Conservation (phyloP, 192 early-diverging fungal species). For the Jimgerdemannia flammicorona region DNA sequence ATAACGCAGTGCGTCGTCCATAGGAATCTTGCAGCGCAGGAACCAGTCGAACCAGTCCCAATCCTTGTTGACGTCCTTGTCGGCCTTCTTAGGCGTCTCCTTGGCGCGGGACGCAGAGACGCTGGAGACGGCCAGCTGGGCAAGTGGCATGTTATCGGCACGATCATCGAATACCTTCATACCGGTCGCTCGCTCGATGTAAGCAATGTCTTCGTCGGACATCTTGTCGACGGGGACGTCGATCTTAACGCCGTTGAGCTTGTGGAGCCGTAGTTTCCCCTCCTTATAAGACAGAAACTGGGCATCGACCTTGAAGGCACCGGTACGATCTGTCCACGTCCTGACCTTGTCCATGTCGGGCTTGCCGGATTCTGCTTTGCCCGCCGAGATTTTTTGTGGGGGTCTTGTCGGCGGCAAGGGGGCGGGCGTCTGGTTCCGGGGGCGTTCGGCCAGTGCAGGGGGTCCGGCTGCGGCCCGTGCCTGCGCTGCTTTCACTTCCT, state of each 20-base stretch:
- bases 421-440: not conserved
- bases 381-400: not conserved
- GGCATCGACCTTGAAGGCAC: slow-evolving; percentile 90
- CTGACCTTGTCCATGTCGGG: slow-evolving; percentile 39
- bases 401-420: slow-evolving; percentile 1
- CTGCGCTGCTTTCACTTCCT: not conserved
- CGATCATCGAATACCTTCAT: slow-evolving; percentile 29
- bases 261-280: slow-evolving; percentile 91
- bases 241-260: slow-evolving; percentile 93
- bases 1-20: slow-evolving; percentile 76
- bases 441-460: slow-evolving; percentile 5
- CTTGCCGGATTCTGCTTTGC: slow-evolving; percentile 25
- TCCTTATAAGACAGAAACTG: slow-evolving; percentile 74
- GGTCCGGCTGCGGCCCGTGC: slow-evolving; percentile 2
- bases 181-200: slow-evolving; percentile 48
- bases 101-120: slow-evolving; percentile 2
- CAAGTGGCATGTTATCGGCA: slow-evolving; percentile 8
- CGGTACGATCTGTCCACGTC: slow-evolving; percentile 91
- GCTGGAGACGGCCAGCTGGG: not conserved
- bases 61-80: slow-evolving; percentile 56
- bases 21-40: slow-evolving; percentile 66
- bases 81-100: slow-evolving; percentile 20
- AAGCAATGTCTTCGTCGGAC: slow-evolving; percentile 50
- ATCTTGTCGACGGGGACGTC: slow-evolving; percentile 89
- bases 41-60: slow-evolving; percentile 97